Conservation (phyloP, 306 rosid genomes). For the Prunus davidiana region DNA sequence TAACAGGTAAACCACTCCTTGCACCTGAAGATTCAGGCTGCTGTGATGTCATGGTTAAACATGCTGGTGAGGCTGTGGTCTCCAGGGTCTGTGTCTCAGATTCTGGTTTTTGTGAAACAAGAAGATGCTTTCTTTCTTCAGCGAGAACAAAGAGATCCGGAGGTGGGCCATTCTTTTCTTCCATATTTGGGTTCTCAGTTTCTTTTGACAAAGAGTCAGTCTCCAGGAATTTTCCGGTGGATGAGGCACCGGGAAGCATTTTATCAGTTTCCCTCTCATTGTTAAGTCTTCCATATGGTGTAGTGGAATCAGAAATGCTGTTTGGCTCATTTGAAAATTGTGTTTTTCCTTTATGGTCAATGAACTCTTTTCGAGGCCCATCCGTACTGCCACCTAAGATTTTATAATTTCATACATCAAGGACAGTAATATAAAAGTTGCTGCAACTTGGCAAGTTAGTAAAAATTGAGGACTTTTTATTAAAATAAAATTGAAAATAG, state of each 20-base stretch:
- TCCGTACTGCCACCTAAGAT: conserved; percentile 46
- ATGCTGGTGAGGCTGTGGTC: conserved; percentile 43
- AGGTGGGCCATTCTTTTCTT: conserved; percentile 45
- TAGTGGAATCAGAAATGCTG: conserved; percentile 47
- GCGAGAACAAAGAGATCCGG: conserved; percentile 42
- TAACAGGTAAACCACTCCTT: conserved; percentile 48
- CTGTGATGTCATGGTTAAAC: conserved; percentile 38
- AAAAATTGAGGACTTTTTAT: background rate
- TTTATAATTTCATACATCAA: conserved; percentile 23
- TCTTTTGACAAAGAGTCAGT: conserved; percentile 58
- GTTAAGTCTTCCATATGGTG: conserved; percentile 60
- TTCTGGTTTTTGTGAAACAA: conserved; percentile 44
- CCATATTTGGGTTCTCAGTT: conserved; percentile 53
- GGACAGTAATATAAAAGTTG: background rate
- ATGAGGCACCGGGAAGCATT: conserved; percentile 40
- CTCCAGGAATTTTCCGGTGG: conserved; percentile 60
- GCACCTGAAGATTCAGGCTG: conserved; percentile 51
- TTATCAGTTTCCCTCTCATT: conserved; percentile 57
- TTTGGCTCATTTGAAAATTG: conserved; percentile 64
- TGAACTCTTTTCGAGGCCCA: conserved; percentile 59
- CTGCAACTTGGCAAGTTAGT: background rate
- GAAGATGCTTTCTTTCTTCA: conserved; percentile 51
- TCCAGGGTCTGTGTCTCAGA: conserved; percentile 61
- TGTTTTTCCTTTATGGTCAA: conserved; percentile 68
- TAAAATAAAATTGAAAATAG: conserved; percentile 4